Evolutionary conservation across 768 basidiomycete genomes (phyloP).

Genomic region (Leucosporidium creatinivorum): DNA sequence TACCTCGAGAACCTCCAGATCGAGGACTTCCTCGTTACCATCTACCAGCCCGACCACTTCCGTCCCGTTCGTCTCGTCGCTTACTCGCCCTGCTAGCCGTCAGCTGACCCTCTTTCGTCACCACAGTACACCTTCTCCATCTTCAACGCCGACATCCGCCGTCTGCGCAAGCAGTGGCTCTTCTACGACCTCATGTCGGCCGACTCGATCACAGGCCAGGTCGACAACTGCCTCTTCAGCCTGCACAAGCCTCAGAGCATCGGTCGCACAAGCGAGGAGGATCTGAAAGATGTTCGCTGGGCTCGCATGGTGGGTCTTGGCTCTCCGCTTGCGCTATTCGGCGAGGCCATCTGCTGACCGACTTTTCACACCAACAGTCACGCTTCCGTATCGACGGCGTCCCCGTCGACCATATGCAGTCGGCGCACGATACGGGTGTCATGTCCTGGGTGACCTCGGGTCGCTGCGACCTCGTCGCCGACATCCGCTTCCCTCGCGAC

Average conservation of each 20-base stretch:
- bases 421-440: conserved; percentile 68
- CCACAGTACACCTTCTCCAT: conserved; percentile 68
- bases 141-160: conserved; percentile 79
- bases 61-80: conserved; percentile 50
- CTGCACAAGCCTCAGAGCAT: conserved; percentile 94
- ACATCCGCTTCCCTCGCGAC: conserved; percentile 91
- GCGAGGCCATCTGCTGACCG: not conserved
- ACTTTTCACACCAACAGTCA: conserved; percentile 50
- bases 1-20: conserved; percentile 80
- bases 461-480: conserved; percentile 90
- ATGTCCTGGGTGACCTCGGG: conserved; percentile 98
- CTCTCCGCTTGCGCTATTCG: not conserved
- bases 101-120: not conserved
- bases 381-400: conserved; percentile 95
- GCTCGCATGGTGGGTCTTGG: conserved; percentile 65
- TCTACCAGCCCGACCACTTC: conserved; percentile 88
- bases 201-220: conserved; percentile 92
- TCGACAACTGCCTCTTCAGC: conserved; percentile 95
- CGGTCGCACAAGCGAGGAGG: conserved; percentile 77
- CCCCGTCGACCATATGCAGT: conserved; percentile 88
- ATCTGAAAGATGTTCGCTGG: conserved; percentile 74
- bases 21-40: conserved; percentile 86
- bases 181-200: conserved; percentile 94
- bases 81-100: not conserved
- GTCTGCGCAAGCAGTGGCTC: conserved; percentile 83